Evolutionary conservation across 1,284 basidiomycete genomes (phyloP).

Genomic region (Boletus sp.): DNA sequence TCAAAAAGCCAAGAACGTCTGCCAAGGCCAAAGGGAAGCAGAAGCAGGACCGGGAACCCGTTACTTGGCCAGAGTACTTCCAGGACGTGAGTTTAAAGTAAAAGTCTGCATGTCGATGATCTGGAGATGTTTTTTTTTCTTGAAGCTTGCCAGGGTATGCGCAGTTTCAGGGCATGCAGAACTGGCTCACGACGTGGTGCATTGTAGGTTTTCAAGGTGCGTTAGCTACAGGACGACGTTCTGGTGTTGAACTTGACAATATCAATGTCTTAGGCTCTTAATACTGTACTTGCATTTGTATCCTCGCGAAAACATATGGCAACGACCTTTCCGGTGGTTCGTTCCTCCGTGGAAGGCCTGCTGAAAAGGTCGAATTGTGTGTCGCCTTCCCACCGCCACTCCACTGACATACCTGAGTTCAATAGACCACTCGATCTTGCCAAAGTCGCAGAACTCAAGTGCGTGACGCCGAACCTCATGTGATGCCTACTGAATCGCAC

Average conservation of each 20-base stretch:
- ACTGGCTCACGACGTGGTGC: not conserved
- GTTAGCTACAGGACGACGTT: conserved; percentile 14
- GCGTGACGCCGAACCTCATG: conserved; percentile 15
- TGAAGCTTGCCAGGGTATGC: conserved; percentile 29
- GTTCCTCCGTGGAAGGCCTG: conserved; percentile 74
- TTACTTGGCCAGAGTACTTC: conserved; percentile 58
- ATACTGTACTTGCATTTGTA: conserved; percentile 86
- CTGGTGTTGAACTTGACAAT: not conserved
- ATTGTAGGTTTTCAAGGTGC: conserved; percentile 33
- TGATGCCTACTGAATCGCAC: not conserved
- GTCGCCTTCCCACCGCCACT: not conserved
- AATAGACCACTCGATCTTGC: conserved; percentile 72
- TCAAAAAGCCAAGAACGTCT: conserved; percentile 27
- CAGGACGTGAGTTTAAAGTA: conserved; percentile 40
- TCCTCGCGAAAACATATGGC: conserved; percentile 81
- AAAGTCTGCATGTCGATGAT: not conserved
- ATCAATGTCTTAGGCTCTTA: conserved; percentile 59
- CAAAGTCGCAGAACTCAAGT: conserved; percentile 86
- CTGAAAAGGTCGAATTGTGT: conserved; percentile 58
- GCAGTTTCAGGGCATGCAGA: fast-evolving
- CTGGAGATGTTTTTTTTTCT: not conserved
- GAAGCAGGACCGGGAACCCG: conserved; percentile 8
- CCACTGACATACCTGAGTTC: conserved; percentile 10
- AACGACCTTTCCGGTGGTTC: conserved; percentile 74
- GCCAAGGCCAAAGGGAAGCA: conserved; percentile 24